Percentiles rank a stretch among this genome's conserved stretches.
phyloP scores from a whole-genome alignment of 495 filamentous ascomycete species.

The Aspergillus bertholletiae region DNA sequence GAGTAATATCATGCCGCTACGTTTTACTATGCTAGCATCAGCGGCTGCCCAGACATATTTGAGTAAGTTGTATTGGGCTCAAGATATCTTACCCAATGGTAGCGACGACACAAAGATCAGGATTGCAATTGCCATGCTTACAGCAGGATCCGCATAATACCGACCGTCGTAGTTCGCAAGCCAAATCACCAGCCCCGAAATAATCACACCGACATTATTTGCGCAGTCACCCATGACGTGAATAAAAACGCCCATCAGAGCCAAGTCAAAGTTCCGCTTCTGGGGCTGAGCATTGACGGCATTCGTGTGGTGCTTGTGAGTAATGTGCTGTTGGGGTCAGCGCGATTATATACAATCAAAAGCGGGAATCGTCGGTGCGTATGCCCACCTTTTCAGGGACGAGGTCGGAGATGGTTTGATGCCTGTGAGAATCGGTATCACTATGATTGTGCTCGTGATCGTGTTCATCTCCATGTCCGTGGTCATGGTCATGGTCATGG shows the following conservation, averaged over 20 bases:
- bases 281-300: conserved; percentile 12
- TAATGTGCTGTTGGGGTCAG: too few relatives aligned
- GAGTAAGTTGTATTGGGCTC: not conserved
- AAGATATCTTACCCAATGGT: conserved; percentile 27
- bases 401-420: too few relatives aligned
- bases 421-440: too few relatives aligned
- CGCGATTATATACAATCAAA: too few relatives aligned
- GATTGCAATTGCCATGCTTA: conserved; percentile 41
- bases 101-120: conserved; percentile 41
- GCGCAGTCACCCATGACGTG: conserved; percentile 44
- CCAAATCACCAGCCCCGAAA: conserved; percentile 41
- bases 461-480: too few relatives aligned
- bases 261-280: conserved; percentile 28
- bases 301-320: conserved; percentile 60
- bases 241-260: conserved; percentile 44
- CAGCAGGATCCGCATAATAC: conserved; percentile 46
- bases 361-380: too few relatives aligned
- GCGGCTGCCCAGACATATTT: too few relatives aligned
- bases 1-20: conserved; percentile 58
- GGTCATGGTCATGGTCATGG: not conserved
- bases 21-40: too few relatives aligned
- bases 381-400: too few relatives aligned
- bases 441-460: too few relatives aligned
- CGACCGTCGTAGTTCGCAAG: conserved; percentile 28
- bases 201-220: conserved; percentile 48